Evolutionary conservation across 2,329 filamentous ascomycete genomes (phyloP), one percentile per base, ranked within the genome.

Genomic region (Monosporascus sp.): DNA sequence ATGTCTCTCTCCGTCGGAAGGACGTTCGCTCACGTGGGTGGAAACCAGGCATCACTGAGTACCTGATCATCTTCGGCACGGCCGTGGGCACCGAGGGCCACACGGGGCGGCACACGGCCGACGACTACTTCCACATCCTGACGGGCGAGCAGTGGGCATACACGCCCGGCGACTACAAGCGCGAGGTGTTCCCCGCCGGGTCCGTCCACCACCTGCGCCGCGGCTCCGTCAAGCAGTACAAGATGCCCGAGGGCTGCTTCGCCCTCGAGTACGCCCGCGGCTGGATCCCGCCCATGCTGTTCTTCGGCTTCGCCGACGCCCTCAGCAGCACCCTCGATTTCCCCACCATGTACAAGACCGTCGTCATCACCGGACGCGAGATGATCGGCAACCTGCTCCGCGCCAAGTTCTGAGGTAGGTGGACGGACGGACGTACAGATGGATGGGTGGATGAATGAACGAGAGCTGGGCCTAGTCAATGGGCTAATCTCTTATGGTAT

Each of bases 51-150:
- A 78, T 96, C 57, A 95, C 91, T 20, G 91, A 96, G 72, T 95
- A 95, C 74, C 77, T 95, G 61, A 94, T 95, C 70, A 85, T 95
- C 73, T 95, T 94, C 70, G 90, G 90, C 69, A 90, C 88, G 1
- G 81, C 89, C 9, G 74, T 92, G 61, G 91, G 91, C 63, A 96
- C 91, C 14, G 91, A 95, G 73, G 91, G 91, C 57, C 91, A 96
- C 78, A 84, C 84, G 1, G 91, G 91, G 59, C 88, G 91, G 49
- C 91, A 96, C 79, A 93, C 90, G 14, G 91, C 91, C 17, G 89
- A 96, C 73, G 91, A 96, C 78, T 96, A 94, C 79, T 96, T 96
- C 80, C 84, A 92, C 78, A 96, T 96, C 77, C 79, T 96, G 34
- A 77, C 78, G 36, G 91, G 91, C 63, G 84, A 85, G 63, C 86